Conservation (phyloP, 2,329 filamentous ascomycete species). For the Trichoderma sp. region DNA sequence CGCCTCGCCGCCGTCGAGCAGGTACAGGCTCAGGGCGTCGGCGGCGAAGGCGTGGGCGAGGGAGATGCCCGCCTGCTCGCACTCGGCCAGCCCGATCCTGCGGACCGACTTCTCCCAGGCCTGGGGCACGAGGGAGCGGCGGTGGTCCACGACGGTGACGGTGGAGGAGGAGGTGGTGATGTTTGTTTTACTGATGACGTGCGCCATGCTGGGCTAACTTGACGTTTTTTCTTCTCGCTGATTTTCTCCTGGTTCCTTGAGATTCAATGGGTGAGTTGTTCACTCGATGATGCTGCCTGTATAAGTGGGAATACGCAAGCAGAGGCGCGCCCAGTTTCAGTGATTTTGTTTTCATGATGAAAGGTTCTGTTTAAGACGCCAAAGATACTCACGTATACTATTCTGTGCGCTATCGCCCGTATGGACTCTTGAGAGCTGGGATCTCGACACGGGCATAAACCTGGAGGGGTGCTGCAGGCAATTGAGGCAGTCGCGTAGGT, state of each 20-base stretch:
- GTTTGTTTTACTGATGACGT: constrained; percentile 26
- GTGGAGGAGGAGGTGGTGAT: constrained; percentile 21
- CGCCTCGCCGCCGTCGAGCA: constrained; percentile 71
- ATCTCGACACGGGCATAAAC: constrained; percentile 61
- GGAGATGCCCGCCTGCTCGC: constrained; percentile 69
- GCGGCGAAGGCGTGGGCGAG: constrained; percentile 77
- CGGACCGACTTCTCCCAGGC: constrained; percentile 62
- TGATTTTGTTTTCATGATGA: background rate
- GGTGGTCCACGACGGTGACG: constrained; percentile 12
- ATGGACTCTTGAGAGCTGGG: constrained; percentile 56
- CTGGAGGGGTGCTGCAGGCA: constrained; percentile 59
- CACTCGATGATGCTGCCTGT: constrained; percentile 26
- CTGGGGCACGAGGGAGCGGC: constrained; percentile 54
- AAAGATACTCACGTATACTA: constrained; percentile 49
- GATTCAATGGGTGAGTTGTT: background rate
- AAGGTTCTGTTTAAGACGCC: no score
- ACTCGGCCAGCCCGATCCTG: constrained; percentile 65
- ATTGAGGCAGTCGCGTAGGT: constrained; percentile 57
- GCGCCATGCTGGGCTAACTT: constrained; percentile 26
- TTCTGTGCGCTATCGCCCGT: constrained; percentile 60
- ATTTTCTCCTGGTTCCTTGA: background rate
- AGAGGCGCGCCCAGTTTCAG: constrained; percentile 6
- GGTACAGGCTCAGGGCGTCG: constrained; percentile 74
- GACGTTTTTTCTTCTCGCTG: background rate
- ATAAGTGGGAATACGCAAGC: constrained; percentile 5